Conservation (phyloP, 2,329 filamentous ascomycete genomes). For the Pezicula neosporulosa region DNA sequence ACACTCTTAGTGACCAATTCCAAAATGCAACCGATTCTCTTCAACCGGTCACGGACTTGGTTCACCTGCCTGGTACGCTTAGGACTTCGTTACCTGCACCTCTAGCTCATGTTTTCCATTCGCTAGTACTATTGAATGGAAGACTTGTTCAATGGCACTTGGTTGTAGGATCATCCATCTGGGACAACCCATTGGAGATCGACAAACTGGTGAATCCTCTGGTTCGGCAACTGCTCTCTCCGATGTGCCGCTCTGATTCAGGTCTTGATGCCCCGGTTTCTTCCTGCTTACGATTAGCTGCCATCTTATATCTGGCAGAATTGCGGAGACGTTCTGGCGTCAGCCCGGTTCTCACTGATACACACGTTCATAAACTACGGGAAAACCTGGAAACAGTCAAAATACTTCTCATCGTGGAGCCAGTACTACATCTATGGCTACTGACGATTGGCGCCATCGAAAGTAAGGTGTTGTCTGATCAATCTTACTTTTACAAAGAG, state of each 20-base stretch:
- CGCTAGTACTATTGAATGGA: not conserved
- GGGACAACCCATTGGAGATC: not conserved
- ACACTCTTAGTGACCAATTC: not conserved
- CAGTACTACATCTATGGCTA: not conserved
- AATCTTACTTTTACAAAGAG: not conserved
- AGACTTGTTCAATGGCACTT: not conserved
- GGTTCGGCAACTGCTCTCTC: not conserved
- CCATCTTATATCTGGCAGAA: not conserved
- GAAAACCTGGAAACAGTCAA: not conserved
- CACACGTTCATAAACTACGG: not conserved
- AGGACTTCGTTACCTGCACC: not conserved
- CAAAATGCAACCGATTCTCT: not conserved
- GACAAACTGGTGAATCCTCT: not conserved
- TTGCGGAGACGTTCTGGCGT: not conserved
- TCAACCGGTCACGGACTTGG: not conserved
- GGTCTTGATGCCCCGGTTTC: not conserved
- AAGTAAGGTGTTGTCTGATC: not conserved
- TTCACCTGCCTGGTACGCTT: not conserved
- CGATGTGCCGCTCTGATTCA: too few species aligned
- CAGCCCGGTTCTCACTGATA: not conserved
- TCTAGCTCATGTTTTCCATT: not conserved
- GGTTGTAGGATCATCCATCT: not conserved
- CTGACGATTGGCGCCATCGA: not conserved
- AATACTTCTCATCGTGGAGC: not conserved
- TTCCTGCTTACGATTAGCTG: not conserved